Conservation (phyloP, 768 basidiomycete genomes). For the Xanthoconium stramineum region DNA sequence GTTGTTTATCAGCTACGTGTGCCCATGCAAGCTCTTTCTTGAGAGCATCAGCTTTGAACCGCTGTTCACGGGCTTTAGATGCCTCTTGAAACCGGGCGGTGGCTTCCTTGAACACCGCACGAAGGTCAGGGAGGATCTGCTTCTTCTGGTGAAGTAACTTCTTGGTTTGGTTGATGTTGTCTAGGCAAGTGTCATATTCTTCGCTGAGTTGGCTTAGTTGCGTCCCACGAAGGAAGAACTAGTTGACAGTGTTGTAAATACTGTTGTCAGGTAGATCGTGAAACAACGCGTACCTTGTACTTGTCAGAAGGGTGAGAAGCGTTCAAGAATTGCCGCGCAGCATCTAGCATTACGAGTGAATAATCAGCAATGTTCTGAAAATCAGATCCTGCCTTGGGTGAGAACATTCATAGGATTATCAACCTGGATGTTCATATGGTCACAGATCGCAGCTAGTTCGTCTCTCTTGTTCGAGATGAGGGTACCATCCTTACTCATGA, state of each 20-base stretch:
- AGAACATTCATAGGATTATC: constrained; percentile 96
- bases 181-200: constrained; percentile 76
- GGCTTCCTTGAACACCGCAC: constrained; percentile 54
- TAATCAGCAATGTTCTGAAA: not conserved
- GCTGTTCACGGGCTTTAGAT: constrained; percentile 66
- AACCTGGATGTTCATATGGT: constrained; percentile 96
- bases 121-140: constrained; percentile 76
- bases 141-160: constrained; percentile 68
- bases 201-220: constrained; percentile 84
- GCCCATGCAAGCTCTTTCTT: constrained; percentile 88
- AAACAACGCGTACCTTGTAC: constrained; percentile 63
- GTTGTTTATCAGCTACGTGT: constrained; percentile 69
- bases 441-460: constrained; percentile 84
- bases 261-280: not conserved
- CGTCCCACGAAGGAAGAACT: constrained; percentile 96
- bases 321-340: constrained; percentile 71
- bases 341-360: constrained; percentile 22
- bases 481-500: constrained; percentile 65
- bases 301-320: constrained; percentile 79
- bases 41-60: constrained; percentile 61
- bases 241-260: constrained; percentile 1
- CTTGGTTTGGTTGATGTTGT: constrained; percentile 68
- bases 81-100: constrained; percentile 67
- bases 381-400: constrained; percentile 59
- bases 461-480: constrained; percentile 74